A percentile compares a stretch with the other conserved stretches of the same genome.
phyloP scores from a whole-genome alignment of 495 filamentous ascomycete species.

The Aspergillus hancockii region DNA sequence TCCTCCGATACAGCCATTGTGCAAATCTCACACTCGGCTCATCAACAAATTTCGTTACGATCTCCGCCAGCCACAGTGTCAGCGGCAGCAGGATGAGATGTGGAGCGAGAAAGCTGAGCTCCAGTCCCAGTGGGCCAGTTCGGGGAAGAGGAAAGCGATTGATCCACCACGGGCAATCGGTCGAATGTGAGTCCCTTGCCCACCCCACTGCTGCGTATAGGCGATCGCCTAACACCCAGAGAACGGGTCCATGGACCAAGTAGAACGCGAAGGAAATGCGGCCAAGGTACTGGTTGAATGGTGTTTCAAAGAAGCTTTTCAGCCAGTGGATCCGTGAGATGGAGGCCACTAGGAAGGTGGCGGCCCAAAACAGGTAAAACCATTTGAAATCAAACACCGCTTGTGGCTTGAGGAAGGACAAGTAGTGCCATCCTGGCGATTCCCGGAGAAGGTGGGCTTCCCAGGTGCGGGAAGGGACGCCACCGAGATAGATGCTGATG shows the following conservation, averaged over 20 bases:
- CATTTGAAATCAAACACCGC: constrained; percentile 33
- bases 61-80: constrained; percentile 58
- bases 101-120: constrained; percentile 51
- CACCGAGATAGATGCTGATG: constrained; percentile 34
- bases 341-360: constrained; percentile 37
- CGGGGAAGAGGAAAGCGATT: constrained; percentile 47
- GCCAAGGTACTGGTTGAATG: constrained; percentile 54
- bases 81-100: constrained; percentile 57
- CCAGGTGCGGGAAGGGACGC: constrained; percentile 20
- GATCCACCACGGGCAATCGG: constrained; percentile 44
- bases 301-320: constrained; percentile 34
- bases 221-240: constrained; percentile 41
- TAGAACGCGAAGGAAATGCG: constrained; percentile 55
- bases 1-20: constrained; percentile 52
- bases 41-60: constrained; percentile 56
- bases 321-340: constrained; percentile 31
- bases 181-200: constrained; percentile 33
- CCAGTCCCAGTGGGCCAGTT: constrained; percentile 54
- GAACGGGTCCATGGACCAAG: constrained; percentile 54
- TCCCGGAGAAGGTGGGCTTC: constrained; percentile 22
- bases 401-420: constrained; percentile 28
- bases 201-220: constrained; percentile 57
- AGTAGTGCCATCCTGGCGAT: constrained; percentile 26
- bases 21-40: constrained; percentile 56
- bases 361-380: constrained; percentile 38